Conservation (phyloP, 371 early-diverging fungal species). For the Apophysomyces trapeziformis region DNA sequence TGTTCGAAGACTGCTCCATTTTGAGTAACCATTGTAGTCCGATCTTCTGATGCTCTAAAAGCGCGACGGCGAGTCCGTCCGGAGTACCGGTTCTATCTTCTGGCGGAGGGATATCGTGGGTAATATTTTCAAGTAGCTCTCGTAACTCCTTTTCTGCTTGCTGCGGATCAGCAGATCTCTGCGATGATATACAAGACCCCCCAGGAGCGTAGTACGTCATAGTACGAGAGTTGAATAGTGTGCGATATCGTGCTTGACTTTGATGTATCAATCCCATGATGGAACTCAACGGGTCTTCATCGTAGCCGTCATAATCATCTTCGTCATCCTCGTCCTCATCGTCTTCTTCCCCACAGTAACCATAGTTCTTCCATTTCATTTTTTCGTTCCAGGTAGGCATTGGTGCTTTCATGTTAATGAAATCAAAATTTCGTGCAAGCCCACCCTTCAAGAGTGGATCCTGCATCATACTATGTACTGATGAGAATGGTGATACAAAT, state of each 20-base stretch:
- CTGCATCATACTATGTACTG: neutral
- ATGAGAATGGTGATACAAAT: neutral
- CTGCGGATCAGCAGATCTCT: neutral
- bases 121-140: constrained; percentile 46
- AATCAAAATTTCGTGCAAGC: neutral
- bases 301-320: neutral
- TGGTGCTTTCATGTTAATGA: neutral
- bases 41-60: constrained; percentile 68
- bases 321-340: neutral
- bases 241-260: neutral
- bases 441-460: neutral
- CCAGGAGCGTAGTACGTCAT: neutral
- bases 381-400: neutral
- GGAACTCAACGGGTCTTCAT: neutral
- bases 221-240: neutral
- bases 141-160: constrained; percentile 48
- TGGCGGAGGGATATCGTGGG: constrained; percentile 40
- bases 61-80: constrained; percentile 44
- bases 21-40: constrained; percentile 68
- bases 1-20: constrained; percentile 55
- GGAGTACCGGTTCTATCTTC: constrained; percentile 58
- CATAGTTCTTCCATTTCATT: neutral
- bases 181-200: neutral
- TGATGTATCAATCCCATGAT: constrained; percentile 5
- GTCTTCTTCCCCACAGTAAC: too few species aligned